Conservation (phyloP, 1,139 yeast species). For the Pneumocystis canis region DNA sequence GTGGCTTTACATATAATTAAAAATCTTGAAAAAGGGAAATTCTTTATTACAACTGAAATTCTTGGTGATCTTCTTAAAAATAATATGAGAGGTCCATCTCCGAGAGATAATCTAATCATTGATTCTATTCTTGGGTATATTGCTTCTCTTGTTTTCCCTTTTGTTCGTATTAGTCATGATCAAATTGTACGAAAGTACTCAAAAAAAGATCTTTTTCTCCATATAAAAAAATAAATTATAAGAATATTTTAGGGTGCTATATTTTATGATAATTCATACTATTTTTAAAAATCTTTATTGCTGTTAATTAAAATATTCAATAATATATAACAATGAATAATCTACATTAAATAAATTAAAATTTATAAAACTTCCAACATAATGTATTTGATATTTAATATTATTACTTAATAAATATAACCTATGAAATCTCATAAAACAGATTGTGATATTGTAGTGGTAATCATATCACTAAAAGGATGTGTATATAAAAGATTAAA, state of each 20-base stretch:
- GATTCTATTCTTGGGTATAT: conserved; percentile 8
- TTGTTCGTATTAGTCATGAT: conserved; percentile 9
- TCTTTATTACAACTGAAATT: conserved; percentile 65
- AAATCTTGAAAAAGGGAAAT: conserved; percentile 49
- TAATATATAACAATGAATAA: background rate
- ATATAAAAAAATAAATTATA: background rate
- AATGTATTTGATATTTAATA: background rate
- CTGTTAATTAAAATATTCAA: background rate
- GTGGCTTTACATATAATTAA: conserved; percentile 52
- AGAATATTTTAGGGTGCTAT: background rate
- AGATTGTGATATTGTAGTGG: too few species aligned
- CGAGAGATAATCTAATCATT: conserved; percentile 6
- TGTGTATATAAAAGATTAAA: too few species aligned
- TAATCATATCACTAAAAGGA: too few species aligned
- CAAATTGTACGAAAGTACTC: conserved; percentile 8
- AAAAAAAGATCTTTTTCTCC: background rate
- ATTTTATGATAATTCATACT: background rate
- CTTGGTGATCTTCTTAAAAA: conserved; percentile 34
- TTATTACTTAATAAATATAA: background rate
- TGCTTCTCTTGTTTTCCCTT: conserved; percentile 7
- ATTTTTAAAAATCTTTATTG: background rate
- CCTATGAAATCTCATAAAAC: too few species aligned
- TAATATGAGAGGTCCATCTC: conserved; percentile 8
- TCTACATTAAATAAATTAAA: background rate
- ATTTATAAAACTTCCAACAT: background rate